Evolutionary conservation across 1,284 basidiomycete species (phyloP), one percentile per base, ranked within the genome.

Genomic region (Microstroma glucosiphilum): DNA sequence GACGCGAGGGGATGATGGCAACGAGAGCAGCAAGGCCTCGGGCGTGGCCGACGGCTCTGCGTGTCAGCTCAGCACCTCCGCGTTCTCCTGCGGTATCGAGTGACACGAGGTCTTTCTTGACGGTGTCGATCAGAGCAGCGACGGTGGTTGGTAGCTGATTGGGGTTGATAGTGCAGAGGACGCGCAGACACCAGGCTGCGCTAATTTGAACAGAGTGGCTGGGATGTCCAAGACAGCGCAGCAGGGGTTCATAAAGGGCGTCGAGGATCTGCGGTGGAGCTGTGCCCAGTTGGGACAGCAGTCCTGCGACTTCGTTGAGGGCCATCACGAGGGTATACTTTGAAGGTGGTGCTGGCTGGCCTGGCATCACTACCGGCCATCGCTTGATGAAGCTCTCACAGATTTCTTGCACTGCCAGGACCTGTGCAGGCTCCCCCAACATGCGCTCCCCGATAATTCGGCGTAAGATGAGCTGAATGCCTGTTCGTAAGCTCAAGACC

Each of bases 341-440:
- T 60, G 82, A 83, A 0, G 92, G 90, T 0, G 88, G 85, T 13
- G 30, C 25, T 23, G 82, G 82, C 67, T 90, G 87, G 4, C 90
- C 90, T 1, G 91, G 92, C 84, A 96, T 88, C 77, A 94, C 85
- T 0, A 90, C 88, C 0, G 92, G 92, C 91, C 92, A 98, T 63
- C 89, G 85, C 76, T 90, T 91, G 60, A 96, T 82, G 73, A 92
- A 96, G 6, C 84, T 82, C 57, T 83, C 86, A 0, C 89, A 87
- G 56, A 96, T 82, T 68, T 94, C 92, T 69, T 90, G 88, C 37
- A 96, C 89, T 0, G 93, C 94, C 41, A 84, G 83, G 57, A 96
- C 93, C 80, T 97, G 93, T 69, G 92, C 90, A 76, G 97, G 93
- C 64, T 78, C 77, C 61, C 89, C 89, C 57, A 98, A 81, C 84